These are phyloP conservation scores for Hyaloscypha hepaticicola DNA, from an alignment of 495 filamentous ascomycete genomes.

Conservation along the genomic window DNA sequence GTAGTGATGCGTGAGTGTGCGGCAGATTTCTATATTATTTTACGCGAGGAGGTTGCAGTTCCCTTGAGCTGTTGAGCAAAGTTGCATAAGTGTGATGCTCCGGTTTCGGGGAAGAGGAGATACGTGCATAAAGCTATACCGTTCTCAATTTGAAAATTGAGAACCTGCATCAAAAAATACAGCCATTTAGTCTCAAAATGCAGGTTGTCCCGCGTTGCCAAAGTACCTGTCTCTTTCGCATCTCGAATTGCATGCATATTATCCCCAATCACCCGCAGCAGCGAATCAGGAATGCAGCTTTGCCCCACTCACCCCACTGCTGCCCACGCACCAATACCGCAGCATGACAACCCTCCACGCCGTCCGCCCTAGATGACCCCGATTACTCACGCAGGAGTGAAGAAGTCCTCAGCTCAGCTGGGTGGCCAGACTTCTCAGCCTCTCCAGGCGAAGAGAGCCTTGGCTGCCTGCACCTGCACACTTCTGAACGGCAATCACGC, in stretches of 20 bases:
- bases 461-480: background rate
- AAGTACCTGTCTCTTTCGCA: background rate
- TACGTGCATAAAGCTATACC: background rate
- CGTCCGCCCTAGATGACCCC: background rate
- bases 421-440: constrained; percentile 3
- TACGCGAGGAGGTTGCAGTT: background rate
- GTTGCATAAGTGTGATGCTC: background rate
- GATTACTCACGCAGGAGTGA: background rate
- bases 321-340: constrained; percentile 12
- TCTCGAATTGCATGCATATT: background rate
- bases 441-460: constrained; percentile 2
- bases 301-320: background rate
- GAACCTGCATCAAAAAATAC: background rate
- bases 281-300: background rate
- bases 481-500: background rate
- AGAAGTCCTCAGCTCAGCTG: background rate
- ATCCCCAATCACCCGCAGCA: background rate
- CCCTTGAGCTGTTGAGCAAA: no score
- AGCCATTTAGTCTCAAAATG: background rate
- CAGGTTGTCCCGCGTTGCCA: background rate
- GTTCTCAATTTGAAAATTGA: background rate
- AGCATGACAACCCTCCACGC: constrained; percentile 2
- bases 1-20: no score
- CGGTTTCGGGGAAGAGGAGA: background rate
- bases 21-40: background rate